Evolutionary conservation across 2,329 filamentous ascomycete species (phyloP), one percentile per base, ranked within the genome.

Genomic region (Phoma sp.): DNA sequence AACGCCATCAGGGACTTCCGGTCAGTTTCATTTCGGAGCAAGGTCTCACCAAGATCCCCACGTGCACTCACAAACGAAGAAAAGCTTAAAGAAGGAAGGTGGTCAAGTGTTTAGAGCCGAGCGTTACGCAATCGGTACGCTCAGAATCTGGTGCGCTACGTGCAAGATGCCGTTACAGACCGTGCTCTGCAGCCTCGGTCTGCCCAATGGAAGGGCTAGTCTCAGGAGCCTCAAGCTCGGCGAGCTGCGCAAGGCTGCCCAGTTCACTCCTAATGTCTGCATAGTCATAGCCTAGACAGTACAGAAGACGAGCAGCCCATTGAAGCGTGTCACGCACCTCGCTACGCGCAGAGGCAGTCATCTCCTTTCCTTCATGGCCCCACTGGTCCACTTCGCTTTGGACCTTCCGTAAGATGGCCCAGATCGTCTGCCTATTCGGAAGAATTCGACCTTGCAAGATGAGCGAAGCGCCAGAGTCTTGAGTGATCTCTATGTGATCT

Each of bases 381-480:
- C 58, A 57, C 33, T 63, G 51, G n/a, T 63, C 66, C 46, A 67
- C 61, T 52, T 75, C 72, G 42, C 68, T 62, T 55, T 68, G 64
- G 7, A 70, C 64, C 57, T 69, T 72, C 37, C 69, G 68, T 40
- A 75, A 43, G 33, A 75, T 61, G 18, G 63, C 61, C 62, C 65
- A 68, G 37, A 73, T 58, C 6, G 72, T 75, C 47, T 72, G 70
- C 30, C 68, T 59, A 48, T 73, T 73, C 14, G 67, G 63, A 7
- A 57, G 36, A 24, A 75, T 51, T 24, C 71, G 68, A 25, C 70
- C 70, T 25, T 65, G 64, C 10, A 75, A 36, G 10, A 64, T 58
- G 25, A 73, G 62, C 37, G 43, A 62, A 2, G 65, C 58, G 32
- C 69, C 69, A n/a, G 68, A 67, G 4, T 59, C 45, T 54, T 70